A percentile compares a stretch with the other conserved stretches of the same genome.
Conservation (phyloP, 2,329 filamentous ascomycete species). For the Alternaria hordeiaustralica region DNA sequence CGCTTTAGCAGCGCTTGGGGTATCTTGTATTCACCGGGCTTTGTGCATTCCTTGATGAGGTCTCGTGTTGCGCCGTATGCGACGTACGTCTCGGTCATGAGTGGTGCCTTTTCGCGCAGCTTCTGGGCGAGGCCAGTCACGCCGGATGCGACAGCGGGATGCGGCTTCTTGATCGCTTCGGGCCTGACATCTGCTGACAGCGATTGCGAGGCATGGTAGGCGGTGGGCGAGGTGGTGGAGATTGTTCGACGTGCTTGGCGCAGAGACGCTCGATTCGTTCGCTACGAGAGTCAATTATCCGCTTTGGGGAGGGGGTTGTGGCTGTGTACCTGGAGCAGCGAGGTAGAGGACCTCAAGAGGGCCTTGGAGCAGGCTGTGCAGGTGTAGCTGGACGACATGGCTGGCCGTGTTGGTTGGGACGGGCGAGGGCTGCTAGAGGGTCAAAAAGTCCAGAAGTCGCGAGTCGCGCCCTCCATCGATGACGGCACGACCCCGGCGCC, state of each 20-base stretch:
- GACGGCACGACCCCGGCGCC: constrained; percentile 37
- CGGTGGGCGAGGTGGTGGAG: constrained; percentile 28
- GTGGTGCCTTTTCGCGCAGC: constrained; percentile 41
- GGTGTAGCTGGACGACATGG: constrained; percentile 48
- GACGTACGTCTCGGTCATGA: constrained; percentile 69
- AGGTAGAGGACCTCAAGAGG: constrained; percentile 23
- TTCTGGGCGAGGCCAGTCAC: constrained; percentile 35
- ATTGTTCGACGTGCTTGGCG: constrained; percentile 31
- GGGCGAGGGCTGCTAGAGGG: constrained; percentile 7
- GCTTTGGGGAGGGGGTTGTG: not conserved
- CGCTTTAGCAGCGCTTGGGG: constrained; percentile 70
- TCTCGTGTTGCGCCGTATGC: constrained; percentile 80
- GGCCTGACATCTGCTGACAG: constrained; percentile 23
- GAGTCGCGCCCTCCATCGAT: constrained; percentile 38
- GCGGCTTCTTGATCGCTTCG: constrained; percentile 27
- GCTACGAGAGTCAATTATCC: constrained; percentile 29
- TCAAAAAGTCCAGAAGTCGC: constrained; percentile 31
- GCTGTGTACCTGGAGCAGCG: constrained; percentile 27
- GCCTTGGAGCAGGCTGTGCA: constrained; percentile 46
- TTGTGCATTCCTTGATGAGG: constrained; percentile 77
- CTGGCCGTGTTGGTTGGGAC: constrained; percentile 11
- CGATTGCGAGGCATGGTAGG: constrained; percentile 31
- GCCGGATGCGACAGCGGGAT: constrained; percentile 16
- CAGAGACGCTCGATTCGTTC: constrained; percentile 24
- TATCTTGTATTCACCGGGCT: constrained; percentile 78